Percentiles rank a stretch among this genome's conserved stretches.
Evolutionary conservation across 148 eudicot genomes (phyloP).

Genomic region (Amaranthus hypochondriacus): DNA sequence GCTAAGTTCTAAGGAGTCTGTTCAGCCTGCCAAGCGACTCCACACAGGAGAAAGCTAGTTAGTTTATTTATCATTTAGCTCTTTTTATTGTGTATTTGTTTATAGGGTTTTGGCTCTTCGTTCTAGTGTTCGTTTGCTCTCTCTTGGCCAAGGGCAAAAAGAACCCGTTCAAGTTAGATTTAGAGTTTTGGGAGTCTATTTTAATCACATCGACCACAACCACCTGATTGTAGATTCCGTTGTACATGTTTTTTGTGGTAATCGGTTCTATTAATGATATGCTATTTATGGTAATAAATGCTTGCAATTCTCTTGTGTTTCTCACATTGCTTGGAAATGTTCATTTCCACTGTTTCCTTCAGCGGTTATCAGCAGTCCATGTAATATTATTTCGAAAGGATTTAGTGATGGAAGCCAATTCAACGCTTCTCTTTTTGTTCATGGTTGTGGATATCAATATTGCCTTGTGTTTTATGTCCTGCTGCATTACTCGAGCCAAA

Average conservation of each 20-base stretch:
- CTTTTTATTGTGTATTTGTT: constrained; percentile 4
- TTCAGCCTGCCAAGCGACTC: constrained; percentile 47
- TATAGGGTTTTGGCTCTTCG: constrained; percentile 12
- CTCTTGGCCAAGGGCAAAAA: constrained; percentile 23
- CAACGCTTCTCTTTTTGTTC: no score
- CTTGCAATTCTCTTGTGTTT: constrained; percentile 17
- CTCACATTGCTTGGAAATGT: background rate
- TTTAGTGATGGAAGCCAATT: background rate
- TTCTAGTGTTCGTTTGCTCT: constrained; percentile 15
- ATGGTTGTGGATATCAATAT: no score
- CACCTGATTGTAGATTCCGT: constrained; percentile 20
- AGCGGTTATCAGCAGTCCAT: background rate
- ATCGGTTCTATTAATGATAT: constrained; percentile 3
- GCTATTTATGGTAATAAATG: background rate
- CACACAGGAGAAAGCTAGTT: constrained; percentile 39
- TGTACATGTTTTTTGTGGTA: constrained; percentile 25
- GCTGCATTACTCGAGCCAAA: no score
- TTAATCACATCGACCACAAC: constrained; percentile 19
- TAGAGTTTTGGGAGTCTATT: constrained; percentile 25
- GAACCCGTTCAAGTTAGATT: constrained; percentile 18
- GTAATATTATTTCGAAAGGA: background rate
- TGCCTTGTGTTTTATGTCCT: no score
- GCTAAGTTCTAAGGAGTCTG: constrained; percentile 30
- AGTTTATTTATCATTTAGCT: constrained; percentile 6
- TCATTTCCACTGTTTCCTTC: background rate